Percentiles rank a stretch among this genome's conserved stretches.
Evolutionary conservation across 768 basidiomycete species (phyloP).

Genomic region (Chlorophyllum brunneum): DNA sequence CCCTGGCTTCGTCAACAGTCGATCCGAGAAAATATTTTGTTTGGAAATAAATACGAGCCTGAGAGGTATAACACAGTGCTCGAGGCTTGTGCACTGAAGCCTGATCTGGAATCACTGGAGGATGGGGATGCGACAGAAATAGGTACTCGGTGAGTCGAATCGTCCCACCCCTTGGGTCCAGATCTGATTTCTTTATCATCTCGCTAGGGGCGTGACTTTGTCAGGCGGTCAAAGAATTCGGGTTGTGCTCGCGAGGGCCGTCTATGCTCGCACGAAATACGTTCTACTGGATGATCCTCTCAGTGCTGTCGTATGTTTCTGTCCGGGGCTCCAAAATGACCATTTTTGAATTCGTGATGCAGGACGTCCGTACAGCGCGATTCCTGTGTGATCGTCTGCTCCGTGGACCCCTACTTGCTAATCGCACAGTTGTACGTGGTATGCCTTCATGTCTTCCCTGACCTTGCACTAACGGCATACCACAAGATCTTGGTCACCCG

Average conservation of each 20-base stretch:
- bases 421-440: constrained; percentile 31
- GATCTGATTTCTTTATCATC: neutral
- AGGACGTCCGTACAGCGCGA: constrained; percentile 32
- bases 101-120: constrained; percentile 81
- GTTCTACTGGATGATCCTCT: constrained; percentile 80
- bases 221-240: constrained; percentile 85
- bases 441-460: too few relatives aligned
- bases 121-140: constrained; percentile 87
- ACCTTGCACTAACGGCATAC: neutral
- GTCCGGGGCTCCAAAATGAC: neutral
- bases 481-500: constrained; percentile 70
- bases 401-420: constrained; percentile 27
- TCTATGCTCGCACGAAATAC: constrained; percentile 67
- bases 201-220: constrained; percentile 60
- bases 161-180: neutral
- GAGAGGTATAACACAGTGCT: constrained; percentile 72
- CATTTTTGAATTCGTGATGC: neutral
- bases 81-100: constrained; percentile 78
- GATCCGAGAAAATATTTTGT: constrained; percentile 79
- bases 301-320: constrained; percentile 66
- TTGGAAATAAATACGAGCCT: constrained; percentile 69
- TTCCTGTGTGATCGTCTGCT: constrained; percentile 29
- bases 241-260: constrained; percentile 79
- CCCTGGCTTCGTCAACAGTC: constrained; percentile 71
- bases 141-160: constrained; percentile 48